These are phyloP conservation scores for Ustulina deusta DNA, from an alignment of 2,329 filamentous ascomycete genomes.

Conservation along the genomic window DNA sequence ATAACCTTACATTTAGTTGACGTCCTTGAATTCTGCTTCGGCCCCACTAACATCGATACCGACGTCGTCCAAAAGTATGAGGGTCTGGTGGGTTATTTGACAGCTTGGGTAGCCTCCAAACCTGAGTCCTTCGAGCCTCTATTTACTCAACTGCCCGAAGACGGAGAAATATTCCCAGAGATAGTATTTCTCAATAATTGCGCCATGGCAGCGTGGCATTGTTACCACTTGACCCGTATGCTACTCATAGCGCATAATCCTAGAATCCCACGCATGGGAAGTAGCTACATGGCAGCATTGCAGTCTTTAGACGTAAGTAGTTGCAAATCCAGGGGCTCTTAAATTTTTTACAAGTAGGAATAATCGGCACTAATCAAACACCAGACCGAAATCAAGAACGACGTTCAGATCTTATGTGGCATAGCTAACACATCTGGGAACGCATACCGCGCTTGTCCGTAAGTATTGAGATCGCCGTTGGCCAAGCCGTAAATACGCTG, in stretches of 20 bases:
- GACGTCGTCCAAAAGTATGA: not conserved
- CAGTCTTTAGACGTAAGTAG: constrained; percentile 5
- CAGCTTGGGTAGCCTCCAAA: not conserved
- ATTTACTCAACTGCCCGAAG: not conserved
- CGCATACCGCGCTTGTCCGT: not conserved
- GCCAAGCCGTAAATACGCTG: too few species aligned
- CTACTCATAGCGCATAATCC: constrained; percentile 17
- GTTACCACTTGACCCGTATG: constrained; percentile 16
- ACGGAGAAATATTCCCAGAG: constrained; percentile 8
- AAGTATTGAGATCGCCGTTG: not conserved
- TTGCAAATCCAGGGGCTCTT: not conserved
- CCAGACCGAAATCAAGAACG: constrained; percentile 11
- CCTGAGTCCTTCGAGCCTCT: constrained; percentile 16
- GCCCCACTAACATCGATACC: not conserved
- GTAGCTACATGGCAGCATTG: constrained; percentile 4
- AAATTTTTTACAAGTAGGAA: too few species aligned
- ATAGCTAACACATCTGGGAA: constrained; percentile 16
- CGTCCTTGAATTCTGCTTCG: constrained; percentile 18
- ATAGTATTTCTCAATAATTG: constrained; percentile 16
- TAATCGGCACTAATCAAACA: not conserved
- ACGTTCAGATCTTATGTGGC: constrained; percentile 10
- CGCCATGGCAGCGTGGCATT: constrained; percentile 16
- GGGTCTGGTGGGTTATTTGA: not conserved
- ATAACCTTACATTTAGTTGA: constrained; percentile 19
- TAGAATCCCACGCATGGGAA: constrained; percentile 4